Percentiles rank a stretch among this genome's conserved stretches.
These are phyloP conservation scores for Trichosporon sp. DNA, from an alignment of 1,284 basidiomycete species.

Conservation along the genomic window DNA sequence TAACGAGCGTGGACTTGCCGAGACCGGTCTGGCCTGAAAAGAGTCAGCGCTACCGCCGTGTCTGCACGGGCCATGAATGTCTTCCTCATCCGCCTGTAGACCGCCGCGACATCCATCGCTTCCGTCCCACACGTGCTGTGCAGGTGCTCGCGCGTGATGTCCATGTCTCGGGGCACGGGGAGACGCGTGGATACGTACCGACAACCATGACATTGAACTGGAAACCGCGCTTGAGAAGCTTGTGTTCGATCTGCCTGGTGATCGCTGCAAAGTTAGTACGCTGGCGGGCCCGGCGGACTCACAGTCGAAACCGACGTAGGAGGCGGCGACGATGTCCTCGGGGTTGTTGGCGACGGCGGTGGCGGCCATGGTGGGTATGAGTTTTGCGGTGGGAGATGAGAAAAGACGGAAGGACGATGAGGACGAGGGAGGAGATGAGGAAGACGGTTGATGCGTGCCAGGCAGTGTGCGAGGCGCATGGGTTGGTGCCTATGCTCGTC, in stretches of 20 bases:
- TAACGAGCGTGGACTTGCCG: slow-evolving; percentile 97
- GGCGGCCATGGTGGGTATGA: slow-evolving; percentile 28
- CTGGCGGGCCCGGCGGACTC: slow-evolving; percentile 19
- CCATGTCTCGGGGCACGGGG: background rate
- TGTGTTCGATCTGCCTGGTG: slow-evolving; percentile 97
- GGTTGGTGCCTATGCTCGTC: slow-evolving; percentile 5
- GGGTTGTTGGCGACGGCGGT: slow-evolving; percentile 22
- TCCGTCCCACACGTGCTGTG: background rate
- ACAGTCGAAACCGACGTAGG: slow-evolving; percentile 89
- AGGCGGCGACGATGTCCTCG: slow-evolving; percentile 72
- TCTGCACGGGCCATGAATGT: background rate
- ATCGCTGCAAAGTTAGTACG: slow-evolving; percentile 55
- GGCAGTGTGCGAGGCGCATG: background rate
- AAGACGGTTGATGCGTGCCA: background rate
- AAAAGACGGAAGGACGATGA: slow-evolving; percentile 1
- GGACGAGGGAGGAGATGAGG: slow-evolving; percentile 3
- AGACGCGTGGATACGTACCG: slow-evolving; percentile 57
- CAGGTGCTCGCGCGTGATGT: background rate
- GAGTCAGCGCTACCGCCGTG: background rate
- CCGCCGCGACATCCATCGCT: background rate
- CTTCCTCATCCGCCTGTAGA: background rate
- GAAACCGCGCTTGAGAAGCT: slow-evolving; percentile 97
- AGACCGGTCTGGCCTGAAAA: slow-evolving; percentile 87
- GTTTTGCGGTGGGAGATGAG: slow-evolving; percentile 6
- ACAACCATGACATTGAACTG: slow-evolving; percentile 97